A percentile compares a stretch with the other conserved stretches of the same genome.
Conservation (phyloP, 495 filamentous ascomycete genomes). For the Friedmanniomyces simplex region DNA sequence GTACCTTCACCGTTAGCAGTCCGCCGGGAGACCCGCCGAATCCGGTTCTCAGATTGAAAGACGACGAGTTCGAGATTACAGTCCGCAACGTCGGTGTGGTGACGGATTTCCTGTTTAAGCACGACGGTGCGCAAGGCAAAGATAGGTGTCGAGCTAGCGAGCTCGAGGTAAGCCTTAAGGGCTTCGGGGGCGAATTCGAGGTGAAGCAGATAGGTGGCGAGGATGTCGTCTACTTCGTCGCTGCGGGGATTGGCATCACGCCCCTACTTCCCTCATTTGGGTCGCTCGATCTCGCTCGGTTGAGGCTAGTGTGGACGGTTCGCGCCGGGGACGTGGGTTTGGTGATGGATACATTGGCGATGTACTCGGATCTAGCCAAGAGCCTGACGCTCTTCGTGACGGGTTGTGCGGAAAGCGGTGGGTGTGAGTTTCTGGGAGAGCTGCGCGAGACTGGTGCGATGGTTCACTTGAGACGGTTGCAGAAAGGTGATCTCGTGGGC, state of each 20-base stretch:
- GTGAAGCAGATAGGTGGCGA: conserved; percentile 33
- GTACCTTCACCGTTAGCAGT: conserved; percentile 70
- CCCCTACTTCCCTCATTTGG: conserved; percentile 56
- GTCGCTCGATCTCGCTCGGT: conserved; percentile 33
- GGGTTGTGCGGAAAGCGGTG: conserved; percentile 27
- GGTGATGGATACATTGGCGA: conserved; percentile 48
- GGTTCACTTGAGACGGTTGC: conserved; percentile 43
- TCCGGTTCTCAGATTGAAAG: conserved; percentile 5
- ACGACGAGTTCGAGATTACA: conserved; percentile 58
- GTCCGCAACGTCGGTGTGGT: conserved; percentile 55
- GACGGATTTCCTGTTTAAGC: conserved; percentile 53
- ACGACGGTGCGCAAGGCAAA: conserved; percentile 36
- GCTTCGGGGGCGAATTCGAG: conserved; percentile 60
- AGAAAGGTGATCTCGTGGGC: conserved; percentile 42
- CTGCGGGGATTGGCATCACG: conserved; percentile 73
- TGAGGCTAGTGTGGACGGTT: conserved; percentile 59
- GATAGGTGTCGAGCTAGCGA: not conserved
- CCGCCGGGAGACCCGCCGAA: conserved; percentile 31
- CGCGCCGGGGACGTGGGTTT: conserved; percentile 50
- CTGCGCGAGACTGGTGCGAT: conserved; percentile 32
- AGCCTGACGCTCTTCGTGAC: conserved; percentile 54
- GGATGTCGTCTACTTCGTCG: conserved; percentile 44
- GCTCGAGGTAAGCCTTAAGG: conserved; percentile 56
- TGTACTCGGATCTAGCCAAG: conserved; percentile 39
- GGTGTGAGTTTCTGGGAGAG: conserved; percentile 20